Percentiles rank a stretch among this genome's conserved stretches.
Conservation (phyloP, 2,329 filamentous ascomycete genomes). For the Pestalotiopsis sp. region DNA sequence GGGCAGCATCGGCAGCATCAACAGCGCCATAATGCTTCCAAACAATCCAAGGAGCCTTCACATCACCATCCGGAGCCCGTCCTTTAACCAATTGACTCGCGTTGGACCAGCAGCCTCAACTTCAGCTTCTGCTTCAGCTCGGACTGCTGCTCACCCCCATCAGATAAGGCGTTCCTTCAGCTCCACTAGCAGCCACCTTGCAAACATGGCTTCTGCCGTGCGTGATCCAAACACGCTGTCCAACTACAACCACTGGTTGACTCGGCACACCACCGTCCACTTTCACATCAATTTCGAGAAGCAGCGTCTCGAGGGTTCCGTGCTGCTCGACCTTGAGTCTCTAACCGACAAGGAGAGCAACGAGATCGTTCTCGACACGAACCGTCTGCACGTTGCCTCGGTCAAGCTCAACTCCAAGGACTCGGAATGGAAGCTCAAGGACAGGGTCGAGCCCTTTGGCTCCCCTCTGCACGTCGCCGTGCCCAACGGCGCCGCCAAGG, state of each 20-base stretch:
- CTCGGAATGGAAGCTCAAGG: conserved; percentile 70
- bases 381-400: conserved; percentile 72
- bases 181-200: conserved; percentile 13
- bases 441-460: conserved; percentile 74
- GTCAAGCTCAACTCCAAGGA: conserved; percentile 70
- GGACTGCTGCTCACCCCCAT: conserved; percentile 5
- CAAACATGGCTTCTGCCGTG: conserved; percentile 34
- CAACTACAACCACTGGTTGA: conserved; percentile 89
- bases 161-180: conserved; percentile 22
- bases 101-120: background rate
- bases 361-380: conserved; percentile 88
- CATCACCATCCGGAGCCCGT: conserved; percentile 28
- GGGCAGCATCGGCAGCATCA: conserved; percentile 20
- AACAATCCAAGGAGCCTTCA: conserved; percentile 29
- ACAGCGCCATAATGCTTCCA: background rate
- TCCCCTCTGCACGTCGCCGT: conserved; percentile 69
- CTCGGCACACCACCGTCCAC: conserved; percentile 79
- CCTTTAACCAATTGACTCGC: conserved; percentile 18
- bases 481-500: conserved; percentile 56
- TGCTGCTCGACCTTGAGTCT: conserved; percentile 76
- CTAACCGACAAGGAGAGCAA: conserved; percentile 72
- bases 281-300: conserved; percentile 83
- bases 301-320: conserved; percentile 76
- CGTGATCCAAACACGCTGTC: conserved; percentile 89
- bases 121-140: background rate